Conservation (phyloP, 108 stramenopile genomes). For the Fragilaria radians region DNA sequence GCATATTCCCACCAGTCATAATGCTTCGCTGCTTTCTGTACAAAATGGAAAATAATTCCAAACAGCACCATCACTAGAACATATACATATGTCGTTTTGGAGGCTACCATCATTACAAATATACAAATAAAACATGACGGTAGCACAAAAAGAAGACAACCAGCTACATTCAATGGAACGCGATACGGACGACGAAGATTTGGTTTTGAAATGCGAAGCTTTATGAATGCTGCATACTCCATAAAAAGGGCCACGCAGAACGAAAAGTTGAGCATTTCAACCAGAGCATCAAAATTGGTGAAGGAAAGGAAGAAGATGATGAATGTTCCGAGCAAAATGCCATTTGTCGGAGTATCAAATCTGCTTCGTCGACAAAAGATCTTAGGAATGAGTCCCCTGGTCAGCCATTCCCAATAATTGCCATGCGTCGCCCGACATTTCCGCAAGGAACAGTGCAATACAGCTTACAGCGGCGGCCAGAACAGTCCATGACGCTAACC, state of each 20-base stretch:
- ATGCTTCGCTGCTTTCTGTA: constrained; percentile 2
- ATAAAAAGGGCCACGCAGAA: constrained; percentile 59
- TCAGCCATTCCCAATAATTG: constrained; percentile 94
- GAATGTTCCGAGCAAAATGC: constrained; percentile 66
- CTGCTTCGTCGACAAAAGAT: constrained; percentile 60
- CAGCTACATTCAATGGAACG: constrained; percentile 35
- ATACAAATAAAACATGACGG: constrained; percentile 22
- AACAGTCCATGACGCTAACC: constrained; percentile 91
- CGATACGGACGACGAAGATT: constrained; percentile 36
- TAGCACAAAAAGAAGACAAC: constrained; percentile 32
- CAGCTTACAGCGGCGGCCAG: constrained; percentile 86
- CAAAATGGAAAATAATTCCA: constrained; percentile 1
- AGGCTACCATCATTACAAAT: constrained; percentile 27
- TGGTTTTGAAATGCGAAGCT: constrained; percentile 74
- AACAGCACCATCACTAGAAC: constrained; percentile 6
- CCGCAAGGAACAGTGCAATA: constrained; percentile 91
- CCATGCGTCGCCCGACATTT: constrained; percentile 86
- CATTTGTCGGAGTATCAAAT: constrained; percentile 85
- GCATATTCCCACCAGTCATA: constrained; percentile 4
- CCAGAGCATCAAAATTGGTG: constrained; percentile 59
- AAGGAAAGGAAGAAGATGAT: constrained; percentile 72
- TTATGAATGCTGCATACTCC: constrained; percentile 12
- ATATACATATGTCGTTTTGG: constrained; percentile 29
- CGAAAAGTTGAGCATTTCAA: constrained; percentile 91
- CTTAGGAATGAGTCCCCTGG: constrained; percentile 81